Evolutionary conservation across 148 eudicot species (phyloP).

Genomic region (Heliamphora exappendiculata): DNA sequence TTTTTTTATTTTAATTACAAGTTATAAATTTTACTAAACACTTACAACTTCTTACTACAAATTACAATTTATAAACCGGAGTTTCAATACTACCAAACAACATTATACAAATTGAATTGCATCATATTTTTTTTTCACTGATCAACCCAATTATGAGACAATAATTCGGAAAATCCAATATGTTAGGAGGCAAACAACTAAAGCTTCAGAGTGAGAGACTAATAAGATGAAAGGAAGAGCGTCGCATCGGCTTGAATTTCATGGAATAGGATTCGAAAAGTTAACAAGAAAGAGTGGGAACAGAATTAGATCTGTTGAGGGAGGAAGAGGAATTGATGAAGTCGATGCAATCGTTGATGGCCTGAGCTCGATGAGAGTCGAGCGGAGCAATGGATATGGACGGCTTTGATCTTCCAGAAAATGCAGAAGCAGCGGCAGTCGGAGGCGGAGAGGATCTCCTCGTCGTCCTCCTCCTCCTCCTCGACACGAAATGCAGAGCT

Average conservation of each 20-base stretch:
- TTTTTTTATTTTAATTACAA: too few relatives aligned
- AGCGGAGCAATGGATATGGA: conserved; percentile 21
- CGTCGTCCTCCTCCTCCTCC: conserved; percentile 10
- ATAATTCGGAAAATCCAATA: too few relatives aligned
- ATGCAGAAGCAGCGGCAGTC: conserved; percentile 10
- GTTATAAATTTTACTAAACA: too few relatives aligned
- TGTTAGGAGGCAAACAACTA: neutral
- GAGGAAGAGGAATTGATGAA: conserved; percentile 41
- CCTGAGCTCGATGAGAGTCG: conserved; percentile 46
- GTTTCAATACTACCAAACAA: too few relatives aligned
- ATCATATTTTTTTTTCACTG: neutral
- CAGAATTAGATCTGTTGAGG: conserved; percentile 23
- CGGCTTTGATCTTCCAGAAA: conserved; percentile 18
- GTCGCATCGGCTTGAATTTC: neutral
- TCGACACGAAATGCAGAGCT: neutral
- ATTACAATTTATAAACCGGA: too few relatives aligned
- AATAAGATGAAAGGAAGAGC: neutral
- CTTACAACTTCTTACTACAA: too few relatives aligned
- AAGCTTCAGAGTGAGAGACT: neutral
- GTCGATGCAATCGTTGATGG: conserved; percentile 47
- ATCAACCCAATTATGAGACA: neutral
- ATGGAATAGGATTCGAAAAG: neutral
- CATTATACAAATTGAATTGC: too few relatives aligned
- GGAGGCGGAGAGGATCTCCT: conserved; percentile 16
- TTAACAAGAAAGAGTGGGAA: conserved; percentile 2